Base-by-base conservation (phyloP, 208 protist genomes). In the Crithidia fasciculata region DNA sequence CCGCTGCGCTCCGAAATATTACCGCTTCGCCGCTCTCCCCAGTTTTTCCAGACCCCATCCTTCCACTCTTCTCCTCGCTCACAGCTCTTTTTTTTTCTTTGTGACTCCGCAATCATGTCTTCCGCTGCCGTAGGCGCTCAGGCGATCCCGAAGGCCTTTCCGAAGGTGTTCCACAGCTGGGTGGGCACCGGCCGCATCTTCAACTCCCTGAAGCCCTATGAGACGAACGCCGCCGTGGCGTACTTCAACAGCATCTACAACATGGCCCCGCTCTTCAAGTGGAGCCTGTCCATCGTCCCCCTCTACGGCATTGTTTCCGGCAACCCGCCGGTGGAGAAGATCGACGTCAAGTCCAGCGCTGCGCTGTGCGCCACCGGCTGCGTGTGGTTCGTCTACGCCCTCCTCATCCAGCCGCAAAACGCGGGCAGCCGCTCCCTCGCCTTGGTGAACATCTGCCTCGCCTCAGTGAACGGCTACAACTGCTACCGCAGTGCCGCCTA, bases 161-260 rank as follows among this genome's bases (percentile, higher is more conserved):
- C 92, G 7, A 93, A 89, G 69, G 18, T 76, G 12, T 78, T 95
- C 60, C 87, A 94, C 76, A 82, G 86, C 18, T 94, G 85, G 74
- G 88, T 97, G 13, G 92, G 92, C 16, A 94, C 87, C 15, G 78
- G 69, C 5, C 74, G 76, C 39, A 56, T 97, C 15, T 95, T 97
- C 78, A 83, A 87, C 75, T 90, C 57, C 53, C 76, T 97, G 5
- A 80, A 87, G 41, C 87, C 92, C 8, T 93, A 89, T 59, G 92
- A 97, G 76, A 84, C 78, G 63, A 90, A 94, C 69, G 54, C 63
- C 12, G 39, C 75, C 8, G 68, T 97, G n/a, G 83, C 79, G 37
- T 95, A 93, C 80, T 44, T 95, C 40, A 97, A 97, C 81, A 92
- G 89, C 7, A 91, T 86, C 19, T 97, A 95, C 72, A 97, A 97